phyloP scores from a whole-genome alignment of 2,329 filamentous ascomycete genomes.

The Fulvia fulva region DNA sequence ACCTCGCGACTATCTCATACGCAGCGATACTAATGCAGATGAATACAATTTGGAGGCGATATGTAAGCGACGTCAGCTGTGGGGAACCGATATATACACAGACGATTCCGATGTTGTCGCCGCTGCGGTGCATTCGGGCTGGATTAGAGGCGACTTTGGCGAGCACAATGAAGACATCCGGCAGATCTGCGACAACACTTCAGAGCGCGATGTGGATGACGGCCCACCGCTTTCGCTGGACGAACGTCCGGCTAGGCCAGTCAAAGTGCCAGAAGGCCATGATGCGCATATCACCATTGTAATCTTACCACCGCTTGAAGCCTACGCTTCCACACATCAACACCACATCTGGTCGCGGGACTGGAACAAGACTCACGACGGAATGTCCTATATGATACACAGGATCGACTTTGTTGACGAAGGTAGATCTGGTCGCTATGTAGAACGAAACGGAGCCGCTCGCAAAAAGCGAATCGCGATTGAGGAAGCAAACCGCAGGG shows the following conservation, averaged over 20 bases:
- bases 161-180: slow-evolving; percentile 43
- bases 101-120: slow-evolving; percentile 93
- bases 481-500: slow-evolving; percentile 32
- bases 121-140: slow-evolving; percentile 88
- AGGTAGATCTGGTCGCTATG: slow-evolving; percentile 49
- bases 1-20: slow-evolving; percentile 66
- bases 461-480: slow-evolving; percentile 48
- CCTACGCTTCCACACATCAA: slow-evolving; percentile 69
- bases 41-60: slow-evolving; percentile 72
- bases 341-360: slow-evolving; percentile 79
- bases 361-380: slow-evolving; percentile 75
- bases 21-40: slow-evolving; percentile 13
- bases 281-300: slow-evolving; percentile 86
- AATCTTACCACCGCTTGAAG: slow-evolving; percentile 72
- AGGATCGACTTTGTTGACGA: slow-evolving; percentile 84
- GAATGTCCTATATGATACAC: slow-evolving; percentile 81
- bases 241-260: slow-evolving; percentile 51
- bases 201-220: slow-evolving; percentile 33
- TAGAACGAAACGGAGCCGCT: slow-evolving; percentile 44
- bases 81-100: slow-evolving; percentile 92
- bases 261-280: slow-evolving; percentile 61
- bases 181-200: slow-evolving; percentile 33
- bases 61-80: slow-evolving; percentile 72
- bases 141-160: slow-evolving; percentile 83
- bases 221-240: slow-evolving; percentile 16